Conservation (phyloP, 345 rosid species). For the Syzygium grande region DNA sequence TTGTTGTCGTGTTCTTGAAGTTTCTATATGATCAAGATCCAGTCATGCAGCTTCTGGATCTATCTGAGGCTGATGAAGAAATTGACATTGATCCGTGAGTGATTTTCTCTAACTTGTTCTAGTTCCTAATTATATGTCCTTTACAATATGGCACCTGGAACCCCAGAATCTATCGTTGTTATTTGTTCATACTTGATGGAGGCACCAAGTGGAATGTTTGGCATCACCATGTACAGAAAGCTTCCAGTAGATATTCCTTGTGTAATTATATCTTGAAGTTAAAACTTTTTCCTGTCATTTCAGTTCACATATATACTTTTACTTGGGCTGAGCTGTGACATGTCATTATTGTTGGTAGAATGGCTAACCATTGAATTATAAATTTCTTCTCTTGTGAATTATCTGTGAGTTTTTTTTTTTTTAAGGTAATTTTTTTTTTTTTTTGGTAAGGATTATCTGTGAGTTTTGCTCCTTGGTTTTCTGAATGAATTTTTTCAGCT, state of each 20-base stretch:
- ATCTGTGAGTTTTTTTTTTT: neutral
- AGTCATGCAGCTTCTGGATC: constrained; percentile 62
- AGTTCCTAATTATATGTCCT: neutral
- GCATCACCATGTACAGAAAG: neutral
- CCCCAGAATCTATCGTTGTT: neutral
- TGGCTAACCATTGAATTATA: neutral
- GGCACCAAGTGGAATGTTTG: neutral
- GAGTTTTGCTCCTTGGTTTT: neutral
- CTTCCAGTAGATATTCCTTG: neutral
- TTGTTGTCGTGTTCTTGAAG: constrained; percentile 79
- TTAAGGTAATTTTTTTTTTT: no score
- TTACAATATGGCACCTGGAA: neutral
- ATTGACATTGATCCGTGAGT: constrained; percentile 77
- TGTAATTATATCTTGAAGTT: neutral
- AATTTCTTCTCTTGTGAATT: neutral
- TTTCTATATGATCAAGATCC: constrained; percentile 95
- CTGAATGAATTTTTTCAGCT: neutral
- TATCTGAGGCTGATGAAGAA: constrained; percentile 42
- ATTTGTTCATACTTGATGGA: neutral
- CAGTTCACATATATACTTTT: neutral
- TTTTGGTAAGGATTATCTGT: no score
- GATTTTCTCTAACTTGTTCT: neutral
- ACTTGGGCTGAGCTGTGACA: neutral
- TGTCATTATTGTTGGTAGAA: neutral
- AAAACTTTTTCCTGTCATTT: neutral